Evolutionary conservation across 169 alveolate genomes (phyloP), one percentile per base, ranked within the genome.

Genomic region (Theileria orientalis): DNA sequence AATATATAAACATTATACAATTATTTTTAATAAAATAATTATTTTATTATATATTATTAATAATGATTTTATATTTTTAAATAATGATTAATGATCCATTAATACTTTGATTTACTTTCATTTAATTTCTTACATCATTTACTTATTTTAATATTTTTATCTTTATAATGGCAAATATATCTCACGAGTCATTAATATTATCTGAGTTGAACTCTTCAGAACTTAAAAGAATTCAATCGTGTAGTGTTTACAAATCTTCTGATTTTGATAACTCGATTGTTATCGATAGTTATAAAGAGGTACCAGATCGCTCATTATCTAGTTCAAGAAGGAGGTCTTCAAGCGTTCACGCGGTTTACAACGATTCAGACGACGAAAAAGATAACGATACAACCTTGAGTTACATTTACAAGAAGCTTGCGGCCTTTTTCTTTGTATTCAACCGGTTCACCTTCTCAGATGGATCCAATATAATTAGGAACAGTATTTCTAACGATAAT

Each of bases 351-450:
- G 5, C 21, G 21, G 35, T 68, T 6, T 68, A 51, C 35, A 35
- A 46, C 33, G 40, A 6, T 6, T 21, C n/a, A 44, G 21, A 68
- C 5, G 76, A 5, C n/a, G 66, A 68, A 35, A 68, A 51, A 7
- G 51, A 46, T 9, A 3, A 32, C 7, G 52, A 23, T 25, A 68
- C 49, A 9, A 68, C 76, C 16, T 52, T 68, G n/a, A 30, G 69
- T 29, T 60, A 61, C 40, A 61, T 79, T 6, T 79, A 79, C 76
- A 79, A 79, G 47, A 79, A 73, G 56, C 61, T 79, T 29, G 75
- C 87, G 1, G 46, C 87, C 35, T 51, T 79, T 52, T 71, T 79
- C 33, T 42, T 52, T 40, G 87, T 49, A 1, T 79, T 79, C 66
- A 79, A 79, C 54, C 63, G 83, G 49, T 30, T 71, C 37, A 52